phyloP scores from a whole-genome alignment of 192 early-diverging fungal genomes.

The Coemansia asiatica region DNA sequence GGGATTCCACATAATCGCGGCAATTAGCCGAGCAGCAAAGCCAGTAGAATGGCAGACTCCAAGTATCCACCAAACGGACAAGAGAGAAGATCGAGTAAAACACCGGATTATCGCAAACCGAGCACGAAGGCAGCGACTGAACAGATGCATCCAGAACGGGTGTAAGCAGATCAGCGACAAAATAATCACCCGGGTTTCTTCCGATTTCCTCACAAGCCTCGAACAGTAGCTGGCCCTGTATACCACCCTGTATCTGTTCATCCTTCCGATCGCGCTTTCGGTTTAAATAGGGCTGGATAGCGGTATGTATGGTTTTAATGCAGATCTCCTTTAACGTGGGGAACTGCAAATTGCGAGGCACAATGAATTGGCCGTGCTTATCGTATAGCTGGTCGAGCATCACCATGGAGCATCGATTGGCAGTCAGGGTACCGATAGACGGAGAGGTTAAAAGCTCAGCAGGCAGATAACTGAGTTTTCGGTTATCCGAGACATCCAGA shows the following conservation, averaged over 20 bases:
- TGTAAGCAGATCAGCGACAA: constrained; percentile 16
- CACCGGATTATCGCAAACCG: constrained; percentile 27
- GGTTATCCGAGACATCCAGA: constrained; percentile 43
- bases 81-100: constrained; percentile 20
- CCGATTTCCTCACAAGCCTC: constrained; percentile 29
- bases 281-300: not conserved
- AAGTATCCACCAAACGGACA: constrained; percentile 4
- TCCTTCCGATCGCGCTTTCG: not conserved
- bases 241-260: not conserved
- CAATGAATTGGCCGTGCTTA: not conserved
- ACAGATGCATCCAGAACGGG: constrained; percentile 10
- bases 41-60: constrained; percentile 37
- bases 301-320: not conserved
- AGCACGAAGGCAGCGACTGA: constrained; percentile 12
- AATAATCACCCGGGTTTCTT: constrained; percentile 20
- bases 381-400: not conserved
- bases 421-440: constrained; percentile 33
- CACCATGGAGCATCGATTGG: constrained; percentile 25
- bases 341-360: not conserved
- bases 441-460: constrained; percentile 28
- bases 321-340: not conserved
- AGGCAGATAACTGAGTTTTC: constrained; percentile 16
- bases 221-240: too few relatives aligned
- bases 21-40: constrained; percentile 47
- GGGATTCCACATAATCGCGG: not conserved